A percentile compares a stretch with the other conserved stretches of the same genome.
Evolutionary conservation across 2,329 filamentous ascomycete genomes (phyloP).

Genomic region (Penicillium sp.): DNA sequence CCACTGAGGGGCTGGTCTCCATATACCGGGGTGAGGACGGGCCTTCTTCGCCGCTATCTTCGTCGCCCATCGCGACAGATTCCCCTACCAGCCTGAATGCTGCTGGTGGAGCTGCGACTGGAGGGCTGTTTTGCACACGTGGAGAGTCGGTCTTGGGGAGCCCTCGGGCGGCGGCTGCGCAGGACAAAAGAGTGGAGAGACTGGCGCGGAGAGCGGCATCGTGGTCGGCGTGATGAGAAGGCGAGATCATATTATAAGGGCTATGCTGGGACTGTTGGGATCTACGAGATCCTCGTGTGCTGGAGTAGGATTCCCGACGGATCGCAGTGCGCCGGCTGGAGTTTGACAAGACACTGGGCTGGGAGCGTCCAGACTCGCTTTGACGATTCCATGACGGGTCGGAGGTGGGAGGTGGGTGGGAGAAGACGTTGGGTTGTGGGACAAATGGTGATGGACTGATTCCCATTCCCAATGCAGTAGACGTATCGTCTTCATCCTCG

Average conservation of each 20-base stretch:
- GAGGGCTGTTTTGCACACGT: constrained; percentile 33
- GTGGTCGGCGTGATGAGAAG: constrained; percentile 81
- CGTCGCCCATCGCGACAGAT: constrained; percentile 60
- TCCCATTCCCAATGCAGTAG: constrained; percentile 76
- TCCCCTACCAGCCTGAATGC: constrained; percentile 66
- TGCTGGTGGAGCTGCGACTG: constrained; percentile 51
- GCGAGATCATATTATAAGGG: constrained; percentile 72
- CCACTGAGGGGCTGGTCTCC: constrained; percentile 29
- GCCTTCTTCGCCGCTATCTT: constrained; percentile 36
- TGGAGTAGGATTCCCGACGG: constrained; percentile 48
- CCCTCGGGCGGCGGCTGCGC: constrained; percentile 84
- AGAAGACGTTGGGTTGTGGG: constrained; percentile 91
- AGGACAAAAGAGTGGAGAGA: constrained; percentile 94
- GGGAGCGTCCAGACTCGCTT: constrained; percentile 57
- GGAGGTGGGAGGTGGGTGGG: constrained; percentile 72
- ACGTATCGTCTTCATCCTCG: constrained; percentile 74
- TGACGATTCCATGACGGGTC: constrained; percentile 45
- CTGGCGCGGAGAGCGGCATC: constrained; percentile 91
- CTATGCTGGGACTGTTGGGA: constrained; percentile 54
- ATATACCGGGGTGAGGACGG: constrained; percentile 25
- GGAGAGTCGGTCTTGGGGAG: constrained; percentile 66
- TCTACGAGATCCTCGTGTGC: constrained; percentile 43
- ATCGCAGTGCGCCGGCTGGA: constrained; percentile 42
- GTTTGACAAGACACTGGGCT: constrained; percentile 53
- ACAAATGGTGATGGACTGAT: constrained; percentile 67